Conservation (phyloP, 495 filamentous ascomycete species). For the Aspergillus conjunctus region DNA sequence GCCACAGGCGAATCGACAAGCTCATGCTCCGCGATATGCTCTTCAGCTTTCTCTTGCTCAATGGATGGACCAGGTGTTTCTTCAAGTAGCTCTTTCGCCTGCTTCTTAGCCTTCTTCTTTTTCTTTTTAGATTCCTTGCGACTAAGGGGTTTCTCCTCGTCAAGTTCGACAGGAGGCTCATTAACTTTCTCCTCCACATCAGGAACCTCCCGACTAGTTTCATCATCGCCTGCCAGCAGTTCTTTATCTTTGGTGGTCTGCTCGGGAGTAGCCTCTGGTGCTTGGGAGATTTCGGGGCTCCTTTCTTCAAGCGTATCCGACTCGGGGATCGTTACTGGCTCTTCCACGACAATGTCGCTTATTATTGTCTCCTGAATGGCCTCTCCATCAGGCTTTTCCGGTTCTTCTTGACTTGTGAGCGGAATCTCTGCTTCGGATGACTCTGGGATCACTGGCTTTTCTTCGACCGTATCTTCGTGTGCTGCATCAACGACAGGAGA, state of each 20-base stretch:
- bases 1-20: neutral
- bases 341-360: neutral
- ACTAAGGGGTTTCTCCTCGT: slow-evolving; percentile 19
- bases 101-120: slow-evolving; percentile 32
- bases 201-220: neutral
- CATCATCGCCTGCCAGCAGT: neutral
- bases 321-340: neutral
- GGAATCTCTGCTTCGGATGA: neutral
- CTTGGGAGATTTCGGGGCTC: neutral
- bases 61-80: slow-evolving; percentile 7
- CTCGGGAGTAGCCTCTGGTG: neutral
- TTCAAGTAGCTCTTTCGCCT: slow-evolving; percentile 22
- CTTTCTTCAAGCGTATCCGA: neutral
- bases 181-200: neutral
- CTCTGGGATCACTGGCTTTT: neutral
- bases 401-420: neutral
- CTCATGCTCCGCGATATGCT: neutral
- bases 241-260: neutral
- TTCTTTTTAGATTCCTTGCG: slow-evolving; percentile 35
- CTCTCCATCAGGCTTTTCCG: slow-evolving; percentile 10
- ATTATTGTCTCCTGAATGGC: slow-evolving; percentile 35
- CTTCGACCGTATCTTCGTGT: neutral
- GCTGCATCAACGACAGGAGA: slow-evolving; percentile 1
- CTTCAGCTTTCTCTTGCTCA: slow-evolving; percentile 10
- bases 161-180: slow-evolving; percentile 17